Percentiles rank a stretch among this genome's conserved stretches.
Conservation (phyloP, 2,329 filamentous ascomycete species). For the Neonectria magnoliae region DNA sequence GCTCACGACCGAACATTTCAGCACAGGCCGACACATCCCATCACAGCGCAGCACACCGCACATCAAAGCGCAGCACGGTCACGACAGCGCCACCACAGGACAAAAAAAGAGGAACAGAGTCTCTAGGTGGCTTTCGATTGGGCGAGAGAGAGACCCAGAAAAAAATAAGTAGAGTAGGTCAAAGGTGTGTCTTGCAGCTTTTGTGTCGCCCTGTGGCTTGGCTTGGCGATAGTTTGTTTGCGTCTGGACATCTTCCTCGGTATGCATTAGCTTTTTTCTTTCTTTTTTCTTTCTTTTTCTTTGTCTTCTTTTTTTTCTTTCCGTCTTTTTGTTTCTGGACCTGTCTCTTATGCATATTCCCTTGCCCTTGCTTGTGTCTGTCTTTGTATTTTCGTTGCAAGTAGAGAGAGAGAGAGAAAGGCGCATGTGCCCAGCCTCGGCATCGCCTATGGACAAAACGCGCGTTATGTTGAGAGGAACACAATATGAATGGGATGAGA, state of each 20-base stretch:
- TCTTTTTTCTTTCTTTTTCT: too few relatives aligned
- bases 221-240: not conserved
- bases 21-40: slow-evolving; percentile 48
- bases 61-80: slow-evolving; percentile 11
- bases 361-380: not conserved
- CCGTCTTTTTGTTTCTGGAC: not conserved
- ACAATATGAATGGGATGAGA: not conserved
- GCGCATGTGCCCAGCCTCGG: not conserved
- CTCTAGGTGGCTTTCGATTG: not conserved
- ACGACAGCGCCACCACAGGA: not conserved
- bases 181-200: not conserved
- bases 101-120: not conserved
- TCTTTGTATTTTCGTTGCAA: not conserved
- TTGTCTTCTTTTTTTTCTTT: not conserved
- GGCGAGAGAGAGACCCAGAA: not conserved
- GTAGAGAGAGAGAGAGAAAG: not conserved
- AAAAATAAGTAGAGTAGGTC: not conserved
- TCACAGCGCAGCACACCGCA: slow-evolving; percentile 33
- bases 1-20: slow-evolving; percentile 58
- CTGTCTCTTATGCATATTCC: not conserved
- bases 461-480: not conserved
- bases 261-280: not conserved
- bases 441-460: not conserved
- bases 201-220: not conserved
- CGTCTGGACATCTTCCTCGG: not conserved